These are phyloP conservation scores for Alliaria petiolata DNA, from an alignment of 345 rosid species.

Conservation along the genomic window DNA sequence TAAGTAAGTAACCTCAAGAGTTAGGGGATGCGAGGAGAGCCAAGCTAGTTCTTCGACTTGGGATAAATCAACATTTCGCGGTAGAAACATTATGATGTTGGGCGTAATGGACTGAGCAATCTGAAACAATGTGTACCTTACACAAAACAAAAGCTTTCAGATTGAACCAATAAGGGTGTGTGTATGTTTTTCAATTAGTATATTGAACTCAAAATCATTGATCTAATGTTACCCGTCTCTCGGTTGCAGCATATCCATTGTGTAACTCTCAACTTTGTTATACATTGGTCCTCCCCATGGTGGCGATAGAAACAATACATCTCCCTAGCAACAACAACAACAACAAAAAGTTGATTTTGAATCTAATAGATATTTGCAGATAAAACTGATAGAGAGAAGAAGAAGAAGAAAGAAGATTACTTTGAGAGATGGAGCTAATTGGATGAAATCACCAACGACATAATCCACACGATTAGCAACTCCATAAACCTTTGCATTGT, in stretches of 20 bases:
- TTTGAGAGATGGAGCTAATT: conserved; percentile 46
- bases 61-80: conserved; percentile 13
- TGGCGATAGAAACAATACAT: conserved; percentile 42
- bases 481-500: conserved; percentile 50
- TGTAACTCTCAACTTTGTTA: conserved; percentile 32
- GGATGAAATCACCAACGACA: conserved; percentile 42
- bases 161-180: too few species aligned
- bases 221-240: conserved; percentile 34
- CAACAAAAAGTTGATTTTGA: not conserved
- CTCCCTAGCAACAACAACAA: conserved; percentile 24
- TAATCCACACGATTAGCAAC: conserved; percentile 43
- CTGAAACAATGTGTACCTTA: conserved; percentile 25
- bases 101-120: conserved; percentile 21
- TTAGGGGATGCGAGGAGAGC: conserved; percentile 29
- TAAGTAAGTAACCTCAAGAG: conserved; percentile 11
- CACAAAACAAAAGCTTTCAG: not conserved
- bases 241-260: conserved; percentile 42
- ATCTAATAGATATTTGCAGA: too few species aligned
- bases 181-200: not conserved
- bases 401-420: conserved; percentile 17
- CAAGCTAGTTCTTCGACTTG: conserved; percentile 33
- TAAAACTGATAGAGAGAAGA: not conserved
- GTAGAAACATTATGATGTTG: conserved; percentile 26
- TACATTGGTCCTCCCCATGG: conserved; percentile 56
- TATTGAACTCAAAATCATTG: not conserved